These are phyloP conservation scores for Neurospora terricola DNA, from an alignment of 495 filamentous ascomycete genomes.

Conservation along the genomic window DNA sequence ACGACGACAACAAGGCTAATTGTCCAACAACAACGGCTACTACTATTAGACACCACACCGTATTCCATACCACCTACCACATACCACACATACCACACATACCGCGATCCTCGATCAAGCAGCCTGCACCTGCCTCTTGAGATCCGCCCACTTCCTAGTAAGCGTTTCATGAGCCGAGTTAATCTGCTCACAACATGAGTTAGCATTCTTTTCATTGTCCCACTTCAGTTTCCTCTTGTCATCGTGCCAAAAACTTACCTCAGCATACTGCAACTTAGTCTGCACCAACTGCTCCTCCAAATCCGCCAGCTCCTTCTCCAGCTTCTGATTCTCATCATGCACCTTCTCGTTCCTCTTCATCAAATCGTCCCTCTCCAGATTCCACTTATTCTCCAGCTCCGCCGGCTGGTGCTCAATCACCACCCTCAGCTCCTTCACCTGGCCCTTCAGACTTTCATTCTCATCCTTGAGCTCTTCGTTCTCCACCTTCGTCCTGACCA, in stretches of 20 bases:
- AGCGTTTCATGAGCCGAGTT: conserved; percentile 66
- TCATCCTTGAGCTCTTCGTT: conserved; percentile 81
- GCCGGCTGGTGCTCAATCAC: conserved; percentile 82
- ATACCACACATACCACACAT: background rate
- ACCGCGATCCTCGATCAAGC: conserved; percentile 9
- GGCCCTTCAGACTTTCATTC: conserved; percentile 74
- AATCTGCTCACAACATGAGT: conserved; percentile 36
- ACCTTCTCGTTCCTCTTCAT: conserved; percentile 90
- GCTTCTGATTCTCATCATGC: conserved; percentile 78
- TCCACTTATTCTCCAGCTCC: conserved; percentile 75
- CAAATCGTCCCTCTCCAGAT: conserved; percentile 80
- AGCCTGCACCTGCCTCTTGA: conserved; percentile 48
- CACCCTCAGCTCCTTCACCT: conserved; percentile 70
- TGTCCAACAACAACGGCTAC: background rate
- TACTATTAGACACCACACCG: background rate
- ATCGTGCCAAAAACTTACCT: conserved; percentile 48
- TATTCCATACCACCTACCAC: background rate
- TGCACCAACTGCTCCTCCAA: conserved; percentile 91
- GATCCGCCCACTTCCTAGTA: conserved; percentile 69
- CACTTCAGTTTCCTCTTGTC: background rate
- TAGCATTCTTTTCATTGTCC: conserved; percentile 9
- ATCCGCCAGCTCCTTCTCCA: conserved; percentile 86
- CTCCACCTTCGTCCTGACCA: conserved; percentile 85
- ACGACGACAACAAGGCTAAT: background rate
- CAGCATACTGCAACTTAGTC: conserved; percentile 90